Conservation (phyloP, 352 stramenopile genomes). For the Phytophthora capsici region DNA sequence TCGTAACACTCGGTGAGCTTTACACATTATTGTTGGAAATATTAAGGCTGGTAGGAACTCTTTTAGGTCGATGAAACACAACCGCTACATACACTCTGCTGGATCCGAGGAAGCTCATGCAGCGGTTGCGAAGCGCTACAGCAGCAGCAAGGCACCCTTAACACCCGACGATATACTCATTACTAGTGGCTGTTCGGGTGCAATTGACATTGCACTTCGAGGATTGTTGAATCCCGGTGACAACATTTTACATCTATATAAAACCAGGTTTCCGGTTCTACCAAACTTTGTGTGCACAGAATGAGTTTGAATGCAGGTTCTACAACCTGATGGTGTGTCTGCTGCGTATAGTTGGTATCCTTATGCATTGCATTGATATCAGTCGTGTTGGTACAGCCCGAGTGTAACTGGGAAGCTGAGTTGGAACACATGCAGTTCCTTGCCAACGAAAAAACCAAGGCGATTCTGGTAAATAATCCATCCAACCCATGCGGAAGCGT, state of each 20-base stretch:
- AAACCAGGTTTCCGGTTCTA: conserved; percentile 96
- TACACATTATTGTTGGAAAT: neutral
- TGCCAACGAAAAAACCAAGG: conserved; percentile 83
- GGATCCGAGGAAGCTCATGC: conserved; percentile 84
- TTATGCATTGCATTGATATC: too few relatives aligned
- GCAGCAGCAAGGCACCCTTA: conserved; percentile 52
- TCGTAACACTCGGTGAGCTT: conserved; percentile 60
- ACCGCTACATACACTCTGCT: conserved; percentile 94
- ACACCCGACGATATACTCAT: conserved; percentile 95
- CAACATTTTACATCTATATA: conserved; percentile 94
- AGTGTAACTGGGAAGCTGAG: conserved; percentile 94
- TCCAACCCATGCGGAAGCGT: conserved; percentile 96
- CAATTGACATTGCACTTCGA: conserved; percentile 93
- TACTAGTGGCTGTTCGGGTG: conserved; percentile 92
- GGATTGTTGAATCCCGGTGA: conserved; percentile 91
- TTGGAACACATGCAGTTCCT: conserved; percentile 91
- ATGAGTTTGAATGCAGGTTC: conserved; percentile 88
- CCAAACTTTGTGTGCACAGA: conserved; percentile 93
- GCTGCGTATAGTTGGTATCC: neutral
- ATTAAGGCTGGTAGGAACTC: neutral
- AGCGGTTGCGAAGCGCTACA: conserved; percentile 90
- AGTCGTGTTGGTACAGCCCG: conserved; percentile 40
- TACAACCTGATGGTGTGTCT: conserved; percentile 82
- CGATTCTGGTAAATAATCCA: conserved; percentile 96
- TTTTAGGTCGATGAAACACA: conserved; percentile 79